These are phyloP conservation scores for Gloeophyllum trabeum DNA, from an alignment of 768 basidiomycete genomes.

Conservation along the genomic window DNA sequence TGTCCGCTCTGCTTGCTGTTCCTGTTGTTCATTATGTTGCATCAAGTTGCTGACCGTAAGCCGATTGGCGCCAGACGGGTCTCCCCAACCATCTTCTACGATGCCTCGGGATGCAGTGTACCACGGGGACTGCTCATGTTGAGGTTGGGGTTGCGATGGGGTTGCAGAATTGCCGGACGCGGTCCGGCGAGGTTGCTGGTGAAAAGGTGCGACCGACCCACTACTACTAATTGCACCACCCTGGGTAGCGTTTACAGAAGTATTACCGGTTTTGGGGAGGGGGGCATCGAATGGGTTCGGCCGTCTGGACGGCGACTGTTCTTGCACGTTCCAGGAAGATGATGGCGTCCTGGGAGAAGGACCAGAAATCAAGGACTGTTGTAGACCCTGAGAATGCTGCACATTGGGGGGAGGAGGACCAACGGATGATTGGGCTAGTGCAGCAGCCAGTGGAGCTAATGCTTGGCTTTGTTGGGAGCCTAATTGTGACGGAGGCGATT, in stretches of 20 bases:
- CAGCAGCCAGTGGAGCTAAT: neutral
- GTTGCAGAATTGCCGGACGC: neutral
- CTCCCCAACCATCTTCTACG: constrained; percentile 36
- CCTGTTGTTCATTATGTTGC: constrained; percentile 45
- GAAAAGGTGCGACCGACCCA: too few relatives aligned
- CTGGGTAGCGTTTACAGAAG: neutral
- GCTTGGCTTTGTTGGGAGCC: neutral
- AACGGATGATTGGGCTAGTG: neutral
- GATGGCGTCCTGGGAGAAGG: neutral
- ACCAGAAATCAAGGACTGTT: too few relatives aligned
- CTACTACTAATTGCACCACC: too few relatives aligned
- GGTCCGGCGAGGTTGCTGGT: too few relatives aligned
- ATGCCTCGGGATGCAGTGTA: constrained; percentile 32
- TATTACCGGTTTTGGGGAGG: constrained; percentile 7
- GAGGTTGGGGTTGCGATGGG: neutral
- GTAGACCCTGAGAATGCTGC: neutral
- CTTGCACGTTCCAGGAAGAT: neutral
- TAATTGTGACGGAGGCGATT: neutral
- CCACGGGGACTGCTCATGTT: constrained; percentile 45
- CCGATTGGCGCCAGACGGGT: constrained; percentile 30
- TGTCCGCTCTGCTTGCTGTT: constrained; percentile 17
- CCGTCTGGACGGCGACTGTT: neutral
- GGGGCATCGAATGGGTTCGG: constrained; percentile 7
- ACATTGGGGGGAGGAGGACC: neutral
- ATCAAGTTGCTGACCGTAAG: constrained; percentile 48